A percentile compares a stretch with the other conserved stretches of the same genome.
Evolutionary conservation across 768 basidiomycete genomes (phyloP).

Genomic region (Cystoderma amianthinum): DNA sequence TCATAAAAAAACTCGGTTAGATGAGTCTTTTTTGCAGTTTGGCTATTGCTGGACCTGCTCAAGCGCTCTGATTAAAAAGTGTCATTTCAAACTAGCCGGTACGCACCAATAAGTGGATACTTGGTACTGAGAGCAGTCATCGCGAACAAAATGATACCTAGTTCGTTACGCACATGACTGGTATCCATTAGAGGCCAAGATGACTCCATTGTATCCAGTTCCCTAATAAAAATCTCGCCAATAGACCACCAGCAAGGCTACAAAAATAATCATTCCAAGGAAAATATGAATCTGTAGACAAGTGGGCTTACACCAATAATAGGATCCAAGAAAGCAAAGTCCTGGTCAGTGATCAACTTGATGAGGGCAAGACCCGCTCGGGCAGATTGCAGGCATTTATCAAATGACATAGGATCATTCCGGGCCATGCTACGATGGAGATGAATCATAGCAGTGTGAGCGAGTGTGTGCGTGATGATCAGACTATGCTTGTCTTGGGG

Average conservation of each 20-base stretch:
- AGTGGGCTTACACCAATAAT: constrained; percentile 56
- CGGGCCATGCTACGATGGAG: constrained; percentile 57
- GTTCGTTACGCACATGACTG: constrained; percentile 55
- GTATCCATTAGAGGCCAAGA: constrained; percentile 57
- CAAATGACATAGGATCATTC: constrained; percentile 53
- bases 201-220: constrained; percentile 55
- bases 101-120: constrained; percentile 52
- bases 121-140: constrained; percentile 53
- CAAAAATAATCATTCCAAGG: constrained; percentile 4
- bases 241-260: constrained; percentile 71
- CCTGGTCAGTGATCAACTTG: constrained; percentile 55
- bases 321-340: constrained; percentile 71
- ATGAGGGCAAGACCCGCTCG: constrained; percentile 52
- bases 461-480: constrained; percentile 57
- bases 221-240: constrained; percentile 60
- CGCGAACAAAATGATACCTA: constrained; percentile 53
- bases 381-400: constrained; percentile 62
- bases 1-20: constrained; percentile 7
- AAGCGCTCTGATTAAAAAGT: background rate
- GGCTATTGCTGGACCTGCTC: constrained; percentile 26
- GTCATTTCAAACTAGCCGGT: background rate
- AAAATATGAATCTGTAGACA: constrained; percentile 6
- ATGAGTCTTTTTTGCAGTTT: constrained; percentile 36
- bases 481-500: constrained; percentile 55
- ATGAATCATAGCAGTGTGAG: constrained; percentile 59